Evolutionary conservation across 2,329 filamentous ascomycete genomes (phyloP).

Genomic region (Epichloe sylvatica): DNA sequence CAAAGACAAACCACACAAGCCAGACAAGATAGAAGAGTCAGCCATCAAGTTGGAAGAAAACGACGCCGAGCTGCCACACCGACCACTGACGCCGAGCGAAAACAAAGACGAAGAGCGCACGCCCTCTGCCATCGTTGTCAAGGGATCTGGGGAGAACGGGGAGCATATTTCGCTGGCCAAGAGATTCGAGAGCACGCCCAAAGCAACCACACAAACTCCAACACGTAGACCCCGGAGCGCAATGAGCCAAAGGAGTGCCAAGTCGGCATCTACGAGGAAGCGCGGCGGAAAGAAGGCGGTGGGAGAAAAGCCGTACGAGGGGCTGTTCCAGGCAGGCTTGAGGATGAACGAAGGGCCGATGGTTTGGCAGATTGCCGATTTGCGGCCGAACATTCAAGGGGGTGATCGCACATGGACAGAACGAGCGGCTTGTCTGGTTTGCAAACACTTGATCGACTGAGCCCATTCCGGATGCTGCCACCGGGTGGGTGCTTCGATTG

Average conservation of each 20-base stretch:
- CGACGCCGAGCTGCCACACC: constrained; percentile 17
- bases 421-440: constrained; percentile 34
- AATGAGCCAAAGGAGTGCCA: constrained; percentile 12
- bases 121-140: constrained; percentile 39
- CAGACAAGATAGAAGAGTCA: constrained; percentile 27
- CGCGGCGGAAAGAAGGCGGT: constrained; percentile 25
- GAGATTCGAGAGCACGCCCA: constrained; percentile 16
- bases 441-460: constrained; percentile 29
- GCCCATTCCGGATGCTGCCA: neutral
- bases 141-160: constrained; percentile 30
- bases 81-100: constrained; percentile 38
- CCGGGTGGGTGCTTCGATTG: neutral
- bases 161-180: constrained; percentile 26
- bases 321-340: constrained; percentile 37
- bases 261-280: constrained; percentile 18
- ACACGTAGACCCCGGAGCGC: constrained; percentile 17
- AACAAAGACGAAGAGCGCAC: constrained; percentile 30
- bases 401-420: constrained; percentile 42
- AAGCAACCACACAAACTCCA: constrained; percentile 16
- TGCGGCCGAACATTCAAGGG: constrained; percentile 33
- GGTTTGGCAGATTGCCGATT: constrained; percentile 36
- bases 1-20: constrained; percentile 37
- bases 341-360: constrained; percentile 34
- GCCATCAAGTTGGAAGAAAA: constrained; percentile 20
- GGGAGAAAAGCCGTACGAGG: constrained; percentile 33